A percentile compares a stretch with the other conserved stretches of the same genome.
Evolutionary conservation across 208 protist genomes (phyloP).

Genomic region (Trichomonas gallinae): DNA sequence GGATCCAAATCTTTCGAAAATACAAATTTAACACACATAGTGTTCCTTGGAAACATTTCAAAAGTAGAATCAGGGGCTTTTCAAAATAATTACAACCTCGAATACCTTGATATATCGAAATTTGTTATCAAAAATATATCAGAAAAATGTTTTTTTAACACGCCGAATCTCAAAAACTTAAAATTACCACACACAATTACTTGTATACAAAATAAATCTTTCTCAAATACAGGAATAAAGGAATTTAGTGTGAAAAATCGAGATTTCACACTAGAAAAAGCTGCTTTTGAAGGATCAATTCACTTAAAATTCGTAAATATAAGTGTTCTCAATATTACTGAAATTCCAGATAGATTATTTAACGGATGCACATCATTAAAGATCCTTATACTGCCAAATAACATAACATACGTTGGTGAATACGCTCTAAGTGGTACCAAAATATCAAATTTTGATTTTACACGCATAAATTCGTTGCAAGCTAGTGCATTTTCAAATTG

Average conservation of each 20-base stretch:
- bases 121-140: background rate
- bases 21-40: background rate
- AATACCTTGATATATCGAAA: background rate
- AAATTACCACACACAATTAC: background rate
- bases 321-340: background rate
- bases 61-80: background rate
- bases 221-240: background rate
- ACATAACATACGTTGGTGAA: background rate
- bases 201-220: background rate
- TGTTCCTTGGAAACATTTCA: background rate
- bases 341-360: background rate
- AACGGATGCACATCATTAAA: background rate
- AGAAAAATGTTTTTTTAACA: background rate
- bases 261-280: background rate
- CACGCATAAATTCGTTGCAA: background rate
- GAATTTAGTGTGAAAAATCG: background rate
- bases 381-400: background rate
- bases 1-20: background rate
- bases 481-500: background rate
- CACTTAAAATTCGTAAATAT: background rate
- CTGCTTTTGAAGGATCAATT: background rate
- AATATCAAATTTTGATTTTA: background rate
- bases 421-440: background rate
- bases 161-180: background rate
- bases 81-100: background rate